Conservation (phyloP, 176 grass and related monocot genomes). For the Rhynchospora breviuscula region DNA sequence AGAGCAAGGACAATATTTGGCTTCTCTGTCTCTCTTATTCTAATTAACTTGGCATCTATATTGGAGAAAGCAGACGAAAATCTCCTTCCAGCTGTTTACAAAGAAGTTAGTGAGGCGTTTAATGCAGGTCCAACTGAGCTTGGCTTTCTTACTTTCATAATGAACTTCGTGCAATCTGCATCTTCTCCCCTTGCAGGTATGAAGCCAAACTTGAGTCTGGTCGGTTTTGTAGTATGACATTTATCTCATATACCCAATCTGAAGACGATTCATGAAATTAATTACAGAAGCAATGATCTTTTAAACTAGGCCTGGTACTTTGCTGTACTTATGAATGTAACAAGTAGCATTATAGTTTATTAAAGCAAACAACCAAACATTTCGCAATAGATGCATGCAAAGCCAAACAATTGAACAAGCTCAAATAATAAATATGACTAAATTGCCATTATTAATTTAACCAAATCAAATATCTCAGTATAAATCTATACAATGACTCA, state of each 20-base stretch:
- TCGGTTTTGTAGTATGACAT: not conserved
- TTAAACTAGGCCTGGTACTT: not conserved
- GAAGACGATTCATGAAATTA: not conserved
- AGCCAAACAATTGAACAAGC: not conserved
- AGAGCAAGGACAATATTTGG: constrained; percentile 82
- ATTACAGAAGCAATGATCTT: not conserved
- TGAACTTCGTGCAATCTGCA: constrained; percentile 86
- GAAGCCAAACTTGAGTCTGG: not conserved
- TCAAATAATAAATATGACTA: not conserved
- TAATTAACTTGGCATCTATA: constrained; percentile 87
- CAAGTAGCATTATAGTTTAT: not conserved
- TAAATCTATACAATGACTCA: not conserved
- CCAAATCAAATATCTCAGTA: not conserved
- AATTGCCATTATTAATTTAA: not conserved
- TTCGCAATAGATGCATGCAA: not conserved
- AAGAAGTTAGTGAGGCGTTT: constrained; percentile 90
- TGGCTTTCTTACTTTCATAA: constrained; percentile 84
- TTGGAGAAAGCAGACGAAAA: constrained; percentile 94
- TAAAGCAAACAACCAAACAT: not conserved
- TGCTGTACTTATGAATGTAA: not conserved
- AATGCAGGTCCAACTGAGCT: constrained; percentile 82
- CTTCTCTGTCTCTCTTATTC: constrained; percentile 87
- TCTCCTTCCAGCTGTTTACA: constrained; percentile 93
- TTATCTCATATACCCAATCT: not conserved
- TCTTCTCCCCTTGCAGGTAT: constrained; percentile 48